Evolutionary conservation across 176 grass and related monocot genomes (phyloP).

Genomic region (Tillandsia leiboldiana): DNA sequence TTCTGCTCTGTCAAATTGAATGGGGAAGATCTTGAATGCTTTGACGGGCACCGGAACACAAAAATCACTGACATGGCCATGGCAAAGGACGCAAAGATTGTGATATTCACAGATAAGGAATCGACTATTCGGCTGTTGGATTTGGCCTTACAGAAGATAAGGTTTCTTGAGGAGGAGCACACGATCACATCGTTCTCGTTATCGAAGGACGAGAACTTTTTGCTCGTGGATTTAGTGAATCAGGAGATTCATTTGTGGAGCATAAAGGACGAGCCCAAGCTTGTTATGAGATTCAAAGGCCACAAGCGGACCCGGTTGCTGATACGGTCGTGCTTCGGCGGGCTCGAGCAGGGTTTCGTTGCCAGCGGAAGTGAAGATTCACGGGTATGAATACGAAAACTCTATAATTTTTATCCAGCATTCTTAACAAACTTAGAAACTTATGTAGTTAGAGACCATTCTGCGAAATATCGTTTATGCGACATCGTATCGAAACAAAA

Average conservation of each 20-base stretch:
- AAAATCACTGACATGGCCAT: constrained; percentile 53
- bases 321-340: constrained; percentile 96
- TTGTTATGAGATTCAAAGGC: constrained; percentile 52
- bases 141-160: constrained; percentile 52
- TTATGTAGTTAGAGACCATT: too few relatives aligned
- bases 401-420: too few relatives aligned
- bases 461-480: too few relatives aligned
- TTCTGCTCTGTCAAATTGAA: constrained; percentile 49
- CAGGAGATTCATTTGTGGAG: constrained; percentile 90
- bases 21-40: constrained; percentile 46
- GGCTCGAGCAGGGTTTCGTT: constrained; percentile 74
- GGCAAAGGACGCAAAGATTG: constrained; percentile 47
- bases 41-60: constrained; percentile 44
- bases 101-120: constrained; percentile 56
- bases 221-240: constrained; percentile 61
- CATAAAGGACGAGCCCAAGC: constrained; percentile 53
- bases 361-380: constrained; percentile 97
- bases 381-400: constrained; percentile 31
- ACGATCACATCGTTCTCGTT: constrained; percentile 75
- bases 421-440: too few relatives aligned
- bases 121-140: constrained; percentile 50
- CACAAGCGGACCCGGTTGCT: constrained; percentile 67
- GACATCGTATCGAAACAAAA: too few relatives aligned
- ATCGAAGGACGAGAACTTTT: constrained; percentile 69
- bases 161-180: constrained; percentile 49